A percentile compares a stretch with the other conserved stretches of the same genome.
Evolutionary conservation across 768 basidiomycete species (phyloP).

Genomic region (Phlebiopsis flavidoalba): DNA sequence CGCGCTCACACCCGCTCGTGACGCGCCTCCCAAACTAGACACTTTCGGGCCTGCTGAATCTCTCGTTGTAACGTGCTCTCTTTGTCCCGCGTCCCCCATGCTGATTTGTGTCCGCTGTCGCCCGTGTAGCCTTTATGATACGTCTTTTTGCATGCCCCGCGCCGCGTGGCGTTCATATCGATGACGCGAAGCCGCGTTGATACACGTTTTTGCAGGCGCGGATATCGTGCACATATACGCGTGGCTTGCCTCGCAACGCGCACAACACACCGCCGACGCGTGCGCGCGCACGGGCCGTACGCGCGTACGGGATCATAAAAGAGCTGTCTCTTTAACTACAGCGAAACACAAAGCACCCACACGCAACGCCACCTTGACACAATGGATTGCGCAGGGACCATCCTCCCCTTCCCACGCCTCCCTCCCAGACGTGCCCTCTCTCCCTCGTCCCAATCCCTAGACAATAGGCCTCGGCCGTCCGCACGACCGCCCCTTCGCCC

Average conservation of each 20-base stretch:
- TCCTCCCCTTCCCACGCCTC: too few species aligned
- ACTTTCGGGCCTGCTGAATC: too few species aligned
- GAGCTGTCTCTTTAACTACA: neutral
- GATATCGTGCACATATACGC: neutral
- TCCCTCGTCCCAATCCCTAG: slow-evolving; percentile 9
- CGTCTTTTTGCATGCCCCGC: neutral
- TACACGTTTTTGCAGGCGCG: neutral
- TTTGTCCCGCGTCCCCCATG: neutral
- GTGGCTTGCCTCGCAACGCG: too few species aligned
- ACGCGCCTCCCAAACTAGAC: too few species aligned
- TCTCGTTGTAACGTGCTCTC: too few species aligned
- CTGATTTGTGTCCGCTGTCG: neutral
- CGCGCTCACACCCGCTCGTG: too few species aligned
- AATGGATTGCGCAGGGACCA: neutral
- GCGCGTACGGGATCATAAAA: too few species aligned
- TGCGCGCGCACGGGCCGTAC: too few species aligned
- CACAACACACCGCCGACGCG: too few species aligned
- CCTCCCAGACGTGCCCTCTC: neutral
- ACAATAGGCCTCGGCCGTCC: slow-evolving; percentile 24
- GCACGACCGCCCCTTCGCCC: slow-evolving; percentile 19
- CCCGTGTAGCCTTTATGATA: neutral
- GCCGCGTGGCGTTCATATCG: neutral
- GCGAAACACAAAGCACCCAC: neutral
- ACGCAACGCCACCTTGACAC: neutral
- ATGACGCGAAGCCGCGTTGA: neutral